phyloP scores from a whole-genome alignment of 768 basidiomycete species.

The Boletus eberwhitei region DNA sequence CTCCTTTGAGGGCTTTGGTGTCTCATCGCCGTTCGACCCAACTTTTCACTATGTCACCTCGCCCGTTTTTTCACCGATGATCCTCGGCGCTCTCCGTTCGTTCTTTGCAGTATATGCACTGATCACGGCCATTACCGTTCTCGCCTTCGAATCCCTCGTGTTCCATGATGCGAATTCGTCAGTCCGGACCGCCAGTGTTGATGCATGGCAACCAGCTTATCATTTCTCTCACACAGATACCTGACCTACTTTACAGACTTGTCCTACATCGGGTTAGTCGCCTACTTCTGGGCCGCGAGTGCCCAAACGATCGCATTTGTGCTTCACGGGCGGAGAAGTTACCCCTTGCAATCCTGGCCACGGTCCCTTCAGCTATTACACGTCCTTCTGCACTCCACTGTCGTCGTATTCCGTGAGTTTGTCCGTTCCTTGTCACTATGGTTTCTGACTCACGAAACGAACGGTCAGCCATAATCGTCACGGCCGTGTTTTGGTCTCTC shows the following conservation, averaged over 20 bases:
- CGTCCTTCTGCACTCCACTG: conserved; percentile 47
- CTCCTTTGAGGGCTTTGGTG: conserved; percentile 30
- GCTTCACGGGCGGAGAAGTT: conserved; percentile 32
- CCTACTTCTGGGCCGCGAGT: conserved; percentile 60
- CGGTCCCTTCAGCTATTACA: conserved; percentile 54
- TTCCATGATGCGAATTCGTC: conserved; percentile 28
- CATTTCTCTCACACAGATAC: conserved; percentile 41
- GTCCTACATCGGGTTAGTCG: conserved; percentile 56
- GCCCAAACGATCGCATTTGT: conserved; percentile 51
- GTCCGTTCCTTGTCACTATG: background rate
- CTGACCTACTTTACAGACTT: conserved; percentile 66
- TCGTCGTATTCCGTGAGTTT: conserved; percentile 56
- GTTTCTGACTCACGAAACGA: background rate
- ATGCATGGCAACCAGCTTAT: background rate
- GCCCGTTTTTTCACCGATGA: conserved; percentile 39
- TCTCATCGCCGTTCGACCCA: conserved; percentile 40
- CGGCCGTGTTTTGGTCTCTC: conserved; percentile 60
- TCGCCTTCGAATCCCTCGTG: conserved; percentile 28
- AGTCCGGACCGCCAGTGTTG: conserved; percentile 21
- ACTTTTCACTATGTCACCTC: conserved; percentile 39
- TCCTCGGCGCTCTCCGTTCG: conserved; percentile 45
- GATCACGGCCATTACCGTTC: conserved; percentile 36
- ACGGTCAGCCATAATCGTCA: conserved; percentile 57
- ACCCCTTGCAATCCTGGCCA: conserved; percentile 61
- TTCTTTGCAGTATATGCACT: conserved; percentile 51